These are phyloP conservation scores for Phytophthora niederhauseri DNA, from an alignment of 352 stramenopile species.

Conservation along the genomic window DNA sequence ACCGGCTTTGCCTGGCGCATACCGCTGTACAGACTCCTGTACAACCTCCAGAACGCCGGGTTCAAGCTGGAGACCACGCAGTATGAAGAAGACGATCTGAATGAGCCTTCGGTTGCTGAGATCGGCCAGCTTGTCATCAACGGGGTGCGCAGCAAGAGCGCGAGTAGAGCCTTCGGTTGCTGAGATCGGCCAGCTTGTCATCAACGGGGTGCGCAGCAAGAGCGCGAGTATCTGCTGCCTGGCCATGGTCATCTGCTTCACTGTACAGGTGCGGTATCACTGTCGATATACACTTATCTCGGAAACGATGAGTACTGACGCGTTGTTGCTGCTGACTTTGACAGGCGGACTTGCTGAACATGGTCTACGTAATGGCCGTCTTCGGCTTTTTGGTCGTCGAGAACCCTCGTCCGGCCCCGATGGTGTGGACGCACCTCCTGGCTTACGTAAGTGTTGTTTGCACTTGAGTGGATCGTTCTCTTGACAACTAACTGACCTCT, in stretches of 20 bases:
- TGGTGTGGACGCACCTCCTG: slow-evolving; percentile 74
- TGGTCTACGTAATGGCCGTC: slow-evolving; percentile 70
- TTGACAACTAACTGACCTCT: not conserved
- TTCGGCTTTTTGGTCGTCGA: slow-evolving; percentile 82
- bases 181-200: slow-evolving; percentile 62
- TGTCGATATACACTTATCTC: not conserved
- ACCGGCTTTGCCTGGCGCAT: slow-evolving; percentile 65
- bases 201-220: slow-evolving; percentile 73
- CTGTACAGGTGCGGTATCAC: slow-evolving; percentile 56
- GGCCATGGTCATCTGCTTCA: slow-evolving; percentile 69
- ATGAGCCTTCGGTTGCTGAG: slow-evolving; percentile 61
- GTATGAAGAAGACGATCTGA: slow-evolving; percentile 84
- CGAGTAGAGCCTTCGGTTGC: slow-evolving; percentile 45
- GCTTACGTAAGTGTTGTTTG: slow-evolving; percentile 69
- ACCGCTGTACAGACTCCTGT: slow-evolving; percentile 72
- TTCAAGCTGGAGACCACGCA: slow-evolving; percentile 68
- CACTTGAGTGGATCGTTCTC: not conserved
- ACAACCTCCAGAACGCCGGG: slow-evolving; percentile 73
- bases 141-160: slow-evolving; percentile 69
- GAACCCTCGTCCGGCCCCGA: slow-evolving; percentile 67
- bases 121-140: slow-evolving; percentile 68
- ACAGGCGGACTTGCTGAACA: slow-evolving; percentile 82
- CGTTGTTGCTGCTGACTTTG: slow-evolving; percentile 1
- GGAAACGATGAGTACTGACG: slow-evolving; percentile 4
- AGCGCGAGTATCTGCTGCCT: slow-evolving; percentile 70